These are phyloP conservation scores for Trichoderma pleuroti DNA, from an alignment of 2,329 filamentous ascomycete species.

Conservation along the genomic window DNA sequence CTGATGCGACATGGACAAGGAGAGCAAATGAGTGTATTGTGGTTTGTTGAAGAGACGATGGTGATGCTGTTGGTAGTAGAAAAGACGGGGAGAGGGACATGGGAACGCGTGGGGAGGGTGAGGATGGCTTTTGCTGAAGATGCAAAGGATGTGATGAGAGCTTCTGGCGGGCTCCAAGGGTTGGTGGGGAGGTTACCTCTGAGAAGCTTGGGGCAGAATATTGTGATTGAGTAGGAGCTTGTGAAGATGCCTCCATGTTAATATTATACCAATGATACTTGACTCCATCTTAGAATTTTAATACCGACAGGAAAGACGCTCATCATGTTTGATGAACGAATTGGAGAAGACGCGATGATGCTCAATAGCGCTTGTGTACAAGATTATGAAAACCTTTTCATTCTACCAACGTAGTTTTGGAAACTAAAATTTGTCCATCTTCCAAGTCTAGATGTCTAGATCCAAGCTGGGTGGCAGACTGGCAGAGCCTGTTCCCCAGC, in stretches of 20 bases:
- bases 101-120: constrained; percentile 36
- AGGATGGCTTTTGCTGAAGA: constrained; percentile 36
- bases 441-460: neutral
- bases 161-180: constrained; percentile 31
- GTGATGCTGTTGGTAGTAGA: constrained; percentile 36
- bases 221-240: constrained; percentile 31
- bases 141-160: constrained; percentile 31
- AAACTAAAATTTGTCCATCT: neutral
- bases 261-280: neutral
- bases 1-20: constrained; percentile 33
- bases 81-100: constrained; percentile 24
- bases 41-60: constrained; percentile 35
- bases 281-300: neutral
- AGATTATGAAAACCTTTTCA: neutral
- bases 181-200: constrained; percentile 33
- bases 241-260: neutral
- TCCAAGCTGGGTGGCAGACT: constrained; percentile 10
- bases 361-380: neutral
- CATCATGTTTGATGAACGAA: neutral
- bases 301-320: neutral
- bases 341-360: neutral
- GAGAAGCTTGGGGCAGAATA: constrained; percentile 32
- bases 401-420: neutral
- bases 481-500: constrained; percentile 4
- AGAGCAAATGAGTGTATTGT: constrained; percentile 36